Evolutionary conservation across 805 yeast species (phyloP).

Genomic region (Brettanomyces sp.): DNA sequence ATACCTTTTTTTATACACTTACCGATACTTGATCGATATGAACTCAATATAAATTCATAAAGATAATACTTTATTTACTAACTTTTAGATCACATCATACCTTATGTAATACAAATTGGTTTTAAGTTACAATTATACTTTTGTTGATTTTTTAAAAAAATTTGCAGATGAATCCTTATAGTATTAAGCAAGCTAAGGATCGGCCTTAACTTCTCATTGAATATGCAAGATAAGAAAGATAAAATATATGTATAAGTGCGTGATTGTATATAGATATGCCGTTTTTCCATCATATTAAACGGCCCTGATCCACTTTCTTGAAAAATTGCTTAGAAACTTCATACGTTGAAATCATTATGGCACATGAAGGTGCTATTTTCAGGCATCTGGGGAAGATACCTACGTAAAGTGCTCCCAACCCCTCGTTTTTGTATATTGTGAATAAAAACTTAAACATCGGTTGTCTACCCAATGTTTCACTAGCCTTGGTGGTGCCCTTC

Average conservation of each 20-base stretch:
- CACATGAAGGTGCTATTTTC: slow-evolving; percentile 95
- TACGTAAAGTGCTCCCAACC: slow-evolving; percentile 72
- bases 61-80: no score
- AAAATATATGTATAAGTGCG: background rate
- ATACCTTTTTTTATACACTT: no score
- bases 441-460: slow-evolving; percentile 63
- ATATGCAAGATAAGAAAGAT: background rate
- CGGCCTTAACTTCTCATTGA: no score
- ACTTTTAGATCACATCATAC: no score
- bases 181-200: no score
- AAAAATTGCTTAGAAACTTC: slow-evolving; percentile 73
- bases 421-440: slow-evolving; percentile 63
- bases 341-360: slow-evolving; percentile 94
- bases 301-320: background rate
- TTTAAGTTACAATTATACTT: no score
- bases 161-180: no score
- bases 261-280: background rate
- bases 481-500: slow-evolving; percentile 1
- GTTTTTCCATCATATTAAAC: background rate
- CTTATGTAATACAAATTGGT: no score
- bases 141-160: no score
- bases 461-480: slow-evolving; percentile 16
- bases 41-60: no score
- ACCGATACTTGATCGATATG: no score
- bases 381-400: slow-evolving; percentile 81